Evolutionary conservation across 2,329 filamentous ascomycete species (phyloP).

Genomic region (Apiospora saccharicola): DNA sequence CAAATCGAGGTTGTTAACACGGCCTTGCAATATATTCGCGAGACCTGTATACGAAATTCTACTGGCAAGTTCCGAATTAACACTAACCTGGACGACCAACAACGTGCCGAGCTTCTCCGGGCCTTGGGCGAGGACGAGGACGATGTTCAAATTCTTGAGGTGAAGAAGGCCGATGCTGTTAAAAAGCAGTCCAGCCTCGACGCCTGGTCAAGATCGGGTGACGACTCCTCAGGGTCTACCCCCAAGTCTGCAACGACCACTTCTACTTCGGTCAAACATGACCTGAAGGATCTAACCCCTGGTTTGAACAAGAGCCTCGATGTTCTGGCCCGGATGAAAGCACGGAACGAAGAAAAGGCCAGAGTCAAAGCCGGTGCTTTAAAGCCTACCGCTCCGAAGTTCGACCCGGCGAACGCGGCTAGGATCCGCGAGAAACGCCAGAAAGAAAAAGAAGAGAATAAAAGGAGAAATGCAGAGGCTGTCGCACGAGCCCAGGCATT

Average conservation of each 20-base stretch:
- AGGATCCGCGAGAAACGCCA: conserved; percentile 78
- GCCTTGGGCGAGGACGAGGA: conserved; percentile 65
- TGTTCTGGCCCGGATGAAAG: conserved; percentile 55
- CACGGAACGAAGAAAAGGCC: conserved; percentile 38
- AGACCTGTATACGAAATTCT: conserved; percentile 69
- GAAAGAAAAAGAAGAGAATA: conserved; percentile 77
- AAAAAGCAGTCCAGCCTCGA: conserved; percentile 70
- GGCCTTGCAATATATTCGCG: conserved; percentile 68
- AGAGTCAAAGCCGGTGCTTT: conserved; percentile 19
- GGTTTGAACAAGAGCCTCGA: conserved; percentile 54
- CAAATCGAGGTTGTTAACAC: conserved; percentile 72
- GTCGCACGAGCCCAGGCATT: conserved; percentile 74
- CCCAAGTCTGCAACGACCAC: conserved; percentile 31
- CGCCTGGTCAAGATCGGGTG: conserved; percentile 64
- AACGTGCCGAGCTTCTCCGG: conserved; percentile 82
- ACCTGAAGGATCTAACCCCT: conserved; percentile 52
- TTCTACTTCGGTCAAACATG: conserved; percentile 42
- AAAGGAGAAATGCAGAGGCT: conserved; percentile 73
- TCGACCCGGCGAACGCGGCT: conserved; percentile 48
- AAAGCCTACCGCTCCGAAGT: conserved; percentile 30
- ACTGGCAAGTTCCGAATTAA: conserved; percentile 65
- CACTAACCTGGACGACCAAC: conserved; percentile 82
- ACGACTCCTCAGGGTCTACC: conserved; percentile 39
- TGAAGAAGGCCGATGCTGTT: conserved; percentile 45
- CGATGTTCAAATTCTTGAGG: conserved; percentile 56